Base-by-base conservation (phyloP, 805 yeast genomes). In the Yarrowia sp. region DNA sequence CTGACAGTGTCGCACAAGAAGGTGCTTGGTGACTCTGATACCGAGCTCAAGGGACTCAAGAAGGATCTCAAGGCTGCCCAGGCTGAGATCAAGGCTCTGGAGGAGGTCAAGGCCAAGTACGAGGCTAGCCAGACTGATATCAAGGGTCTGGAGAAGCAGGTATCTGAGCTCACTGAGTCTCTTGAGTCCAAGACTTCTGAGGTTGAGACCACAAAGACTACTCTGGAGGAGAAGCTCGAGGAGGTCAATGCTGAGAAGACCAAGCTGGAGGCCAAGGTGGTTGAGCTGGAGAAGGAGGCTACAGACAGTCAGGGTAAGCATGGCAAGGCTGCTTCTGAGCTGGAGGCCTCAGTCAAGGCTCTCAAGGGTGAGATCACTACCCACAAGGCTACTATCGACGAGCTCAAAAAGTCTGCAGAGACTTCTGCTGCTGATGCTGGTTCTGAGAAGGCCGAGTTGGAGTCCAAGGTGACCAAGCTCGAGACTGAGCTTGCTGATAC, bases 381-480 rank as follows among this genome's bases (percentile, higher is more conserved):
- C 10, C 45, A 35, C 33, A 58, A 42, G 41, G 11, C 64, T 3
- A 58, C 51, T 1, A 58, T 44, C 5, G 51, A 58, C 32, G 41
- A 42, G 50, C 42, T 58, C 18, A 44, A 58, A 15, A 58, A 65
- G 57, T 32, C 47, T n/a, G 67, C 66, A 11, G 66, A 66, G 31
- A 9, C 53, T 4, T 33, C 43, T 3, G 35, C 53, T 15, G 51
- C 45, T 8, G 63, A 41, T 6, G 18, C 43, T 2, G 22, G 15
- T 10, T 41, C 63, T 17, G 61, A 55, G 11, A 55, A 41, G 47
- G 4, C 47, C 7, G 61, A 38, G 44, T 44, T 51, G 14, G 44
- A 38, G 36, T 8, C 44, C 28, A 51, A 51, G 36, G 15, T 35
- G 41, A 10, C 50, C 8, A 18, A 28, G 5, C 32, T 60, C 13